A percentile compares a stretch with the other conserved stretches of the same genome.
phyloP scores from a whole-genome alignment of 495 filamentous ascomycete genomes.

The Talaromyces proteolyticus region DNA sequence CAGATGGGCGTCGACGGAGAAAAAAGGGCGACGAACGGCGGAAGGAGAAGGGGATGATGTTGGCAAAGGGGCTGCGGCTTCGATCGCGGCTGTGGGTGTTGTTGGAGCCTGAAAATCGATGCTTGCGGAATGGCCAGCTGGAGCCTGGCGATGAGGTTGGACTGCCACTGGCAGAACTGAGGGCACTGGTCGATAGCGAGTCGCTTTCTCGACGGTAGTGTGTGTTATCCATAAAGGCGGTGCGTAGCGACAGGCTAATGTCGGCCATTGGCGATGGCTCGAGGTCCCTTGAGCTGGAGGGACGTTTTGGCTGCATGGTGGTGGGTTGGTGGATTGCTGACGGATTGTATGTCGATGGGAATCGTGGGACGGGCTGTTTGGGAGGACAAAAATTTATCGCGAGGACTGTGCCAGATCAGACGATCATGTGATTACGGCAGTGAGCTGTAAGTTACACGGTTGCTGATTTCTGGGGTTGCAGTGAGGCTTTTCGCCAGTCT shows the following conservation, averaged over 20 bases:
- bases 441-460: too few relatives aligned
- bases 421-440: too few relatives aligned
- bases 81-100: conserved; percentile 9
- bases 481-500: too few relatives aligned
- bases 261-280: conserved; percentile 10
- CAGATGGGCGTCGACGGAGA: conserved; percentile 34
- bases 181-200: conserved; percentile 12
- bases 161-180: conserved; percentile 20
- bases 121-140: conserved; percentile 16
- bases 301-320: conserved; percentile 6
- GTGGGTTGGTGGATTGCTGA: background rate
- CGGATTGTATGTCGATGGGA: too few relatives aligned
- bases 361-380: too few relatives aligned
- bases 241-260: conserved; percentile 13
- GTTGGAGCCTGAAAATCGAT: conserved; percentile 8
- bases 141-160: conserved; percentile 23
- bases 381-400: too few relatives aligned
- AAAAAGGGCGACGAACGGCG: conserved; percentile 27
- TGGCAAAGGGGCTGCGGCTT: conserved; percentile 22
- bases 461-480: too few relatives aligned
- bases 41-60: conserved; percentile 26
- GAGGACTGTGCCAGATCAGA: too few relatives aligned
- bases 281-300: conserved; percentile 1
- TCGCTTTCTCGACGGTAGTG: conserved; percentile 11
- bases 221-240: conserved; percentile 7